Evolutionary conservation across 83 land plant genomes (phyloP), one percentile per base, ranked within the genome.

Genomic region (Diphasiastrum complanatum): DNA sequence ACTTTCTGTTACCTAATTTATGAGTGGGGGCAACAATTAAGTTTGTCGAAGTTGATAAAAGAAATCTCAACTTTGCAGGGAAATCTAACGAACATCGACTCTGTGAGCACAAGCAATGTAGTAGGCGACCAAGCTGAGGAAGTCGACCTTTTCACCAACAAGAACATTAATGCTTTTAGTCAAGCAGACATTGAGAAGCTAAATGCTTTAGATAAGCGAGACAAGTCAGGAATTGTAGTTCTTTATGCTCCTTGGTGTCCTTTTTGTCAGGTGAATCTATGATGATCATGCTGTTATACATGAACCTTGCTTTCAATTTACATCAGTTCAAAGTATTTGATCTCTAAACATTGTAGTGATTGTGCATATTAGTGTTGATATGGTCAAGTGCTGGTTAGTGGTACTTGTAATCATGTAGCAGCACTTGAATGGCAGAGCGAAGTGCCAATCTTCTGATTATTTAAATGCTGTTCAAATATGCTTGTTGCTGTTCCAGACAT

Each of bases 231-330:
- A 75, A 33, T 91, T 20, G 91, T 91, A 16, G 95, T 87, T 30
- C 79, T 87, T 10, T 89, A 89, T 61, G 96, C 96, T 16, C 92
- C 96, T 3, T 89, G 96, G 96, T 89, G 96, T 76, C 79, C 41
- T 18, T 85, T 75, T 48, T 83, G 87, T 63, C 96, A 89, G 76
- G 88, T 72, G 25, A 40, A 69, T 65, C 18, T n/a, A 28, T 60
- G n/a, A n/a, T n/a, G n/a, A n/a, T n/a, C n/a, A n/a, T n/a, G n/a
- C n/a, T n/a, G n/a, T n/a, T n/a, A n/a, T n/a, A n/a, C n/a, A n/a
- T n/a, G n/a, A n/a, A n/a, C n/a, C n/a, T n/a, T n/a, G n/a, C n/a
- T n/a, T n/a, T n/a, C n/a, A n/a, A n/a, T n/a, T n/a, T n/a, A n/a
- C n/a, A n/a, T n/a, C n/a, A n/a, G n/a, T n/a, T n/a, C n/a, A n/a